Evolutionary conservation across 441 rosid genomes (phyloP).

Genomic region (Corymbia calophylla): DNA sequence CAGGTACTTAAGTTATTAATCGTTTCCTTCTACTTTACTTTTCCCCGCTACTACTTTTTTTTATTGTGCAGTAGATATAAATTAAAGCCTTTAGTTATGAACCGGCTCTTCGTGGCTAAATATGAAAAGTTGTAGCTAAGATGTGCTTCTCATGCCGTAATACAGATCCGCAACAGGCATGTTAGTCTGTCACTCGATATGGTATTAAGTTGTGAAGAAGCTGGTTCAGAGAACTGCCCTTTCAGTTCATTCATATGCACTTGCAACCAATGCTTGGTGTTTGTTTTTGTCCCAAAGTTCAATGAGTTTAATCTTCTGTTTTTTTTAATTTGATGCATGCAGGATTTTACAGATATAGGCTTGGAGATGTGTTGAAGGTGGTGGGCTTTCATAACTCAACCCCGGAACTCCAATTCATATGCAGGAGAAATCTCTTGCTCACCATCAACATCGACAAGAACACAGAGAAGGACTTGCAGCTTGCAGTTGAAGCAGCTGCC

Average conservation of each 20-base stretch:
- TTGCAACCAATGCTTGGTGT: not conserved
- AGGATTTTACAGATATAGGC: slow-evolving; percentile 88
- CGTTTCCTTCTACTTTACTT: not conserved
- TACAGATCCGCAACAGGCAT: not conserved
- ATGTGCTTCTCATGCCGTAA: not conserved
- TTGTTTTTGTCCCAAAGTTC: not conserved
- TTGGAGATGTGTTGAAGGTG: slow-evolving; percentile 84
- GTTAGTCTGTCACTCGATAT: not conserved
- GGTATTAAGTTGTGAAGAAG: not conserved
- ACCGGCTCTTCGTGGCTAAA: not conserved
- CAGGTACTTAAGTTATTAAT: slow-evolving; percentile 39
- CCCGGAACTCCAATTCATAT: slow-evolving; percentile 72
- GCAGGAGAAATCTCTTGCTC: slow-evolving; percentile 71
- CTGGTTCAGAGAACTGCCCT: not conserved
- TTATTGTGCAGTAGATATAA: not conserved
- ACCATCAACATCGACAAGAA: slow-evolving; percentile 94
- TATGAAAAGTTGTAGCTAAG: not conserved
- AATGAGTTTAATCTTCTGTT: not conserved
- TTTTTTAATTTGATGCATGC: not conserved
- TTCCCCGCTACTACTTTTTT: not conserved
- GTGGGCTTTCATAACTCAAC: slow-evolving; percentile 72
- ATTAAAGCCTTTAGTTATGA: not conserved
- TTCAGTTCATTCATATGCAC: not conserved
- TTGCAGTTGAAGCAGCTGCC: slow-evolving; percentile 59
- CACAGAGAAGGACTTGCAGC: slow-evolving; percentile 78